Evolutionary conservation across 768 basidiomycete genomes (phyloP).

Genomic region (Lyophyllum semitale): DNA sequence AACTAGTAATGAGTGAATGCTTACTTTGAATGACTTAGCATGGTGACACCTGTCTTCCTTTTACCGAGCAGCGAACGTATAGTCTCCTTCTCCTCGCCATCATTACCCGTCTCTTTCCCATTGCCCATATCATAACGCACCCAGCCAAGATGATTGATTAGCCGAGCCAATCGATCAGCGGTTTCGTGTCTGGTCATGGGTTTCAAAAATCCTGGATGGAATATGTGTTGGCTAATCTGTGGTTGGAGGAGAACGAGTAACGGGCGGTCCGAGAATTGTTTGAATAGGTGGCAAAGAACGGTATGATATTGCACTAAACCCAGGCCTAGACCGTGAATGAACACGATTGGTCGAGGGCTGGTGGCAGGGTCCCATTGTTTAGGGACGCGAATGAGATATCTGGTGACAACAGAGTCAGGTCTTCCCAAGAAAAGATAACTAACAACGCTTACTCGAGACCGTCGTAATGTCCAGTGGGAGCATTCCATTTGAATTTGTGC

Average conservation of each 20-base stretch:
- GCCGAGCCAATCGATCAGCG: constrained; percentile 52
- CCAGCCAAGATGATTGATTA: constrained; percentile 70
- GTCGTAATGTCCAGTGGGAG: constrained; percentile 49
- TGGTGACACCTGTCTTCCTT: constrained; percentile 59
- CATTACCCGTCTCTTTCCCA: constrained; percentile 18
- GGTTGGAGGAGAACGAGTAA: constrained; percentile 79
- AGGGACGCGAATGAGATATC: constrained; percentile 78
- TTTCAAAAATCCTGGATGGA: constrained; percentile 70
- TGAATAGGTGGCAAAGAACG: constrained; percentile 61
- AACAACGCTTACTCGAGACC: constrained; percentile 64
- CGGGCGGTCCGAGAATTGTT: constrained; percentile 63
- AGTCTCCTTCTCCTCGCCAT: constrained; percentile 28
- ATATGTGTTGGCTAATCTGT: constrained; percentile 83
- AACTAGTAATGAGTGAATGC: constrained; percentile 20
- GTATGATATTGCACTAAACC: constrained; percentile 72
- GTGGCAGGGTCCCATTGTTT: constrained; percentile 57
- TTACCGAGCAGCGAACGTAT: constrained; percentile 16
- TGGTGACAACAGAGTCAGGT: constrained; percentile 24
- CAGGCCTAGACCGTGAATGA: constrained; percentile 88
- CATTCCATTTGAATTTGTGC: constrained; percentile 43
- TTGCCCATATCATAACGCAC: constrained; percentile 30
- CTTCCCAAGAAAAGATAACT: neutral
- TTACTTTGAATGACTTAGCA: constrained; percentile 90
- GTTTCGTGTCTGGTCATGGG: constrained; percentile 70
- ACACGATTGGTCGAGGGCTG: constrained; percentile 73